Evolutionary conservation across 2,329 filamentous ascomycete species (phyloP), one percentile per base, ranked within the genome.

Genomic region (Aspergillus flavus): DNA sequence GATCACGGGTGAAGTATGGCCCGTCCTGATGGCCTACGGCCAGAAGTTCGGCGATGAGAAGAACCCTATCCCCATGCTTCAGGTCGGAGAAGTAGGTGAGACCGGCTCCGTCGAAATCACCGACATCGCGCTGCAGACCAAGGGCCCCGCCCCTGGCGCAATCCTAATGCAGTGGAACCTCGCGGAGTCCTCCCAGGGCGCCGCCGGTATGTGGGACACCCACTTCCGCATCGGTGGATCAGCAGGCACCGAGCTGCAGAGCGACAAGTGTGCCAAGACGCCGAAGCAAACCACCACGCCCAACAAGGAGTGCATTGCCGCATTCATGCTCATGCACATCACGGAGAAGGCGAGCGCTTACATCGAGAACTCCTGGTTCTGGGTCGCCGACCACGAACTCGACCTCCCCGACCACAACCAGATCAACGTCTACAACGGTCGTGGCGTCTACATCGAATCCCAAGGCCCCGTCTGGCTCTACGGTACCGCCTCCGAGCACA

Each of bases 91-190:
- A 72, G 79, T 86, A 12, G 93, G 93, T 58, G 91, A 96, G 67
- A 83, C 85, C 53, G 94, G 94, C 66, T 84, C 84, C 32, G 91
- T 97, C 55, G 94, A 97, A 80, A 94, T 97, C 73, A 91, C 89
- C 53, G 94, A 97, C 73, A 80, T 96, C 64, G 89, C 97, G 71
- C 90, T 98, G 70, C 87, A 92, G 78, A 97, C 93, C 34, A 86
- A 88, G 69, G 94, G 94, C 5, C 83, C 93, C 3, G 90, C 92
- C 66, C 91, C 93, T 0, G 94, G 94, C 68, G 94, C 93, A 21
- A 92, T 97, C 73, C 86, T 97, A 75, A 88, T 97, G 81, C 87
- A 97, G 77, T 97, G 93, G 91, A 97, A 97, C 79, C 83, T 97
- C 48, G 87, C 87, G 50, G 89, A 88, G 41, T 61, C 75, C 28